A percentile compares a stretch with the other conserved stretches of the same genome.
Conservation (phyloP, 192 early-diverging fungal species). For the Chytriomyces hyalinus region DNA sequence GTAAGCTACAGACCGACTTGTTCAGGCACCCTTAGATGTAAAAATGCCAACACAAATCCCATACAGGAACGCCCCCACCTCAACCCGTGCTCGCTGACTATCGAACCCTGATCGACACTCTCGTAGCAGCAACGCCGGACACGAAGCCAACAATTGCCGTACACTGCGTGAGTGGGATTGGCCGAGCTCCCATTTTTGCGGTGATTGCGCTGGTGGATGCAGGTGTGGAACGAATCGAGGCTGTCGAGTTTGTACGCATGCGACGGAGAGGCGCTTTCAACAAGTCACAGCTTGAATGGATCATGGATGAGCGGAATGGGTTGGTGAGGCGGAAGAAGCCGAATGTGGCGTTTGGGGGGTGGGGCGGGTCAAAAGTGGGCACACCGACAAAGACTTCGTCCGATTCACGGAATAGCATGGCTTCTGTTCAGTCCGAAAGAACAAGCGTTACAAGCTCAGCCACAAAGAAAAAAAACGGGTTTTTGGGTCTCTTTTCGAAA, state of each 20-base stretch:
- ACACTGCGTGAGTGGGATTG: conserved; percentile 67
- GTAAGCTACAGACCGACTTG: no score
- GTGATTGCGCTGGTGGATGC: conserved; percentile 75
- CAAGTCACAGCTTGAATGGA: conserved; percentile 63
- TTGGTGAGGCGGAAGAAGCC: conserved; percentile 7
- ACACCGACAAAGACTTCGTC: no score
- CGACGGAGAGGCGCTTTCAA: conserved; percentile 77
- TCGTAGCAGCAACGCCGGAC: background rate
- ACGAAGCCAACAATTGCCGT: conserved; percentile 34
- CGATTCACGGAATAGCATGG: background rate
- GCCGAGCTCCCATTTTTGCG: conserved; percentile 93
- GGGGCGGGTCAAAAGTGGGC: no score
- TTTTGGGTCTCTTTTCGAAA: background rate
- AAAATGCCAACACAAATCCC: background rate
- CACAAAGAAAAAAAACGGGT: background rate
- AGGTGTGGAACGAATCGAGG: conserved; percentile 74
- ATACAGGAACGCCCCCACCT: conserved; percentile 57
- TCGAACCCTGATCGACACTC: conserved; percentile 61
- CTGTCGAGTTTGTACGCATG: conserved; percentile 70
- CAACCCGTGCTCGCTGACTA: conserved; percentile 44
- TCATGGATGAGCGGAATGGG: conserved; percentile 53
- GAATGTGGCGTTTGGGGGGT: background rate
- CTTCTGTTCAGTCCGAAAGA: background rate
- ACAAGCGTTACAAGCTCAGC: background rate
- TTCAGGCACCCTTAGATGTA: no score